Evolutionary conservation across 1,139 yeast species (phyloP).

Genomic region (Sporopachydermia cereana): DNA sequence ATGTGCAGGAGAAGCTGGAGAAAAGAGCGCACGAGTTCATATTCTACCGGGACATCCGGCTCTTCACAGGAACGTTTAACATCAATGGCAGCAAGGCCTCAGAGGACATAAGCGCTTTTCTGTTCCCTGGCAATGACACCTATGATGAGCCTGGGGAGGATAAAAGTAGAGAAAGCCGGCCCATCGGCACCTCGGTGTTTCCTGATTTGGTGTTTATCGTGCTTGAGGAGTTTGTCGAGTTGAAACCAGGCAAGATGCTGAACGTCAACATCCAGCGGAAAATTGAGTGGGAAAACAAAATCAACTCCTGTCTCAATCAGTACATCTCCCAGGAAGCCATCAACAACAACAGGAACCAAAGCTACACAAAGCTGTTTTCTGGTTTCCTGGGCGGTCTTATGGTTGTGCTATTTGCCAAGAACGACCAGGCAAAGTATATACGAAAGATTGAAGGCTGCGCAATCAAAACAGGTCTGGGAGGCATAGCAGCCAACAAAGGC

Average conservation of each 20-base stretch:
- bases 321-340: constrained; percentile 17
- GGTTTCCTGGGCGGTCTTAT: constrained; percentile 86
- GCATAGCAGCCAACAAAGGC: constrained; percentile 93
- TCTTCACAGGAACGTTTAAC: constrained; percentile 82
- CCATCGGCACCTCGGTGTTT: not conserved
- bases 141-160: constrained; percentile 20
- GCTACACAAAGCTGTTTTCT: constrained; percentile 61
- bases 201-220: constrained; percentile 82
- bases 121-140: constrained; percentile 42
- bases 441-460: constrained; percentile 63
- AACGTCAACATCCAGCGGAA: constrained; percentile 20
- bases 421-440: constrained; percentile 39
- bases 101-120: constrained; percentile 61
- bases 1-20: constrained; percentile 49
- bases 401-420: constrained; percentile 51
- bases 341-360: constrained; percentile 24
- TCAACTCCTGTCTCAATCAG: constrained; percentile 44
- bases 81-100: constrained; percentile 59
- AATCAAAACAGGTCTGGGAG: constrained; percentile 91
- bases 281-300: constrained; percentile 41
- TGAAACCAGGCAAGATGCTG: constrained; percentile 77
- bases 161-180: constrained; percentile 29
- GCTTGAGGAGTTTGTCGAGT: constrained; percentile 83
- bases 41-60: constrained; percentile 41
- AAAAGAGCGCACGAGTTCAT: constrained; percentile 45